Conservation (phyloP, 2,329 filamentous ascomycete genomes). For the Colletotrichum salicis region DNA sequence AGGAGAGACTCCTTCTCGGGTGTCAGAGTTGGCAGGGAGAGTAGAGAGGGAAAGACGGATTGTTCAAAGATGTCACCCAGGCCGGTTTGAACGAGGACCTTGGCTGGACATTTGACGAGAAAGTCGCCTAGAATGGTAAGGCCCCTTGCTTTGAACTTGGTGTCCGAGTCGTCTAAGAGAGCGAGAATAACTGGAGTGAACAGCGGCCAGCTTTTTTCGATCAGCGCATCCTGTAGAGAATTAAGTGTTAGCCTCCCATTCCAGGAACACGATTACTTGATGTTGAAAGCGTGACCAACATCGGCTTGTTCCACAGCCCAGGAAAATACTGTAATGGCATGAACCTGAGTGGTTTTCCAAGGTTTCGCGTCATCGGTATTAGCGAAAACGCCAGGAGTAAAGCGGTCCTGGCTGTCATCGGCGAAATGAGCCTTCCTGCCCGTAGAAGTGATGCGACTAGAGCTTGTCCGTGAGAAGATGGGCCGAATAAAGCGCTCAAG, state of each 20-base stretch:
- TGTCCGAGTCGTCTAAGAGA: conserved; percentile 72
- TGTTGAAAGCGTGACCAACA: conserved; percentile 47
- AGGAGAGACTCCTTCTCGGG: conserved; percentile 74
- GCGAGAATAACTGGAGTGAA: conserved; percentile 76
- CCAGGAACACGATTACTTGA: neutral
- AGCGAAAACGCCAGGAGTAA: neutral
- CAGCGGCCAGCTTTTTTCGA: conserved; percentile 72
- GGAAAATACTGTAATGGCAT: conserved; percentile 54
- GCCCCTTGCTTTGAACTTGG: conserved; percentile 63
- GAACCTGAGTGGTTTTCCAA: conserved; percentile 62
- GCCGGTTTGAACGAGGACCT: conserved; percentile 69
- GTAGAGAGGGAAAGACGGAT: conserved; percentile 76
- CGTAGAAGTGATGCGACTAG: conserved; percentile 63
- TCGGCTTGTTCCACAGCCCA: conserved; percentile 68
- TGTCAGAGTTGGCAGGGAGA: conserved; percentile 81
- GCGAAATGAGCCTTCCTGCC: conserved; percentile 65
- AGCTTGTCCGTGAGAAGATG: conserved; percentile 69
- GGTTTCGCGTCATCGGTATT: conserved; percentile 55
- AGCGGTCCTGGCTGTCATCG: conserved; percentile 41
- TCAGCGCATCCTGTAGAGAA: conserved; percentile 47
- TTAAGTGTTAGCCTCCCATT: conserved; percentile 22
- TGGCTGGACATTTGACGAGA: conserved; percentile 62
- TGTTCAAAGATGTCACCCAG: conserved; percentile 76
- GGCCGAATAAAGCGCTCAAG: conserved; percentile 73
- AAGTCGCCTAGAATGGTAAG: conserved; percentile 66